Conservation (phyloP, 2,329 filamentous ascomycete genomes). For the Nectriaceae sp. region DNA sequence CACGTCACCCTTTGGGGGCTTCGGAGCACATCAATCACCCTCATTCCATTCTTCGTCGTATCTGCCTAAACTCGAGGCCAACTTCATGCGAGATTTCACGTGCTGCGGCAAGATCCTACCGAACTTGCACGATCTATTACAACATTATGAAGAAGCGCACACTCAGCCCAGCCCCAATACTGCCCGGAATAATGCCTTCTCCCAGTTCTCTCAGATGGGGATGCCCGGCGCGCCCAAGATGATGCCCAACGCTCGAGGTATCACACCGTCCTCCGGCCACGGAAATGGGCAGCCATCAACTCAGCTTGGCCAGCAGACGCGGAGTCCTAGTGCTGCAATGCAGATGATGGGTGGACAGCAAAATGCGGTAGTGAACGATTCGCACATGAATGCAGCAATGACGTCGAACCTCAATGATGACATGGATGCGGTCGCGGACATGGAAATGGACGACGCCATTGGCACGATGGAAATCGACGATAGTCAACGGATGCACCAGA, state of each 20-base stretch:
- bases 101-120: slow-evolving; percentile 90
- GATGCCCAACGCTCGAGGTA: slow-evolving; percentile 36
- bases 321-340: slow-evolving; percentile 31
- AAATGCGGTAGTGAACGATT: slow-evolving; percentile 24
- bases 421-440: slow-evolving; percentile 85
- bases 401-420: slow-evolving; percentile 53
- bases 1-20: slow-evolving; percentile 74
- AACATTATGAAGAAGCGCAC: slow-evolving; percentile 96
- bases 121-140: slow-evolving; percentile 89
- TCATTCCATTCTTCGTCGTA: slow-evolving; percentile 97
- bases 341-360: slow-evolving; percentile 45
- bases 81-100: slow-evolving; percentile 96
- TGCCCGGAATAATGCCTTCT: slow-evolving; percentile 42
- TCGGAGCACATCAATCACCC: slow-evolving; percentile 74
- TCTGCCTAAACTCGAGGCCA: slow-evolving; percentile 91
- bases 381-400: slow-evolving; percentile 47
- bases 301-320: slow-evolving; percentile 38
- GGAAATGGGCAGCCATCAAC: slow-evolving; percentile 29
- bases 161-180: slow-evolving; percentile 63
- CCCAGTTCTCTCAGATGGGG: slow-evolving; percentile 40
- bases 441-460: slow-evolving; percentile 92
- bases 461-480: slow-evolving; percentile 66
- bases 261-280: slow-evolving; percentile 31
- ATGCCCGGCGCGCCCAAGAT: slow-evolving; percentile 35
- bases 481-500: slow-evolving; percentile 67